Base-by-base conservation (phyloP, 2,329 filamentous ascomycete species). In the Pseudogymnoascus sp. region DNA sequence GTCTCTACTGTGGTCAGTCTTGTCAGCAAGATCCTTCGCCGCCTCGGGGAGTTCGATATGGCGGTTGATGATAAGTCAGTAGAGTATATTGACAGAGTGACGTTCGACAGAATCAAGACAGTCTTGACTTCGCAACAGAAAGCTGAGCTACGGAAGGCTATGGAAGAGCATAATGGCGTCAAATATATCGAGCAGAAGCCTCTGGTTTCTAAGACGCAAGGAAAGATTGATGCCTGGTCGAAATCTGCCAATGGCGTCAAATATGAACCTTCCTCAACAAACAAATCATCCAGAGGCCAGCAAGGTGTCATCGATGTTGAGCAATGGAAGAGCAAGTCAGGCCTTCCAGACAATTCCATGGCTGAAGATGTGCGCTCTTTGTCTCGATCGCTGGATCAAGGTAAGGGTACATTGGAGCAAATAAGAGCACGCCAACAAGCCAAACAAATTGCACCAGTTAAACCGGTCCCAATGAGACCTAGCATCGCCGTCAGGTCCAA, bases 101-200 rank as follows among this genome's bases (percentile, higher is more conserved):
- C 72, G 76, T 79, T 71, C 82, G 74, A 83, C 65, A 76, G 80
- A 19, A 83, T 87, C 66, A 87, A 84, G 69, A 96, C 92, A 1
- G 96, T 96, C 68, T 77, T 97, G 67, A 90, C 84, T 11, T 83
- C 84, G 36, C 86, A 89, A 62, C 92, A 97, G 72, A 91, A 92
- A 67, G 93, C 92, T 9, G 90, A 96, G 75, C 79, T 97, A 36
- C 76, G 86, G 60, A 82, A 84, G 69, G 84, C 83, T 7, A 74
- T 88, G 14, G 82, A 83, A 25, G 82, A 86, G 62, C 82, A 84
- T 4, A 78, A 82, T 49, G 83, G 85, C 33, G 77, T 82, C 14
- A 73, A 78, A 39, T 73, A 79, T 14, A 75, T 81, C 8, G 74
- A 84, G 9, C 76, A 82, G 64, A 59, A 69, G 76, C 14, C 78